Evolutionary conservation across 2,329 filamentous ascomycete species (phyloP).

Genomic region (Fusarium buharicum): DNA sequence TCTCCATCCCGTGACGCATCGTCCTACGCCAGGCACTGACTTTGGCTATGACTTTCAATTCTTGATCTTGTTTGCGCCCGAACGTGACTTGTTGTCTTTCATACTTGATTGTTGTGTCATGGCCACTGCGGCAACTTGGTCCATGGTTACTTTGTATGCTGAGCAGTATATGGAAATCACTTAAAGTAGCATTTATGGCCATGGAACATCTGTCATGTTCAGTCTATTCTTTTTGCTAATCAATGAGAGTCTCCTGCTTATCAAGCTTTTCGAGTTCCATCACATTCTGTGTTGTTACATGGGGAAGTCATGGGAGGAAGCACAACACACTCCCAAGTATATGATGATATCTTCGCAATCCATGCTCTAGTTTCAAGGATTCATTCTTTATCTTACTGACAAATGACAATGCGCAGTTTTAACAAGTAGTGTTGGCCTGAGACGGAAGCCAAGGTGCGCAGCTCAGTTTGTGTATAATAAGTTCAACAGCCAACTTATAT

Average conservation of each 20-base stretch:
- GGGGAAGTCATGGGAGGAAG: too few species aligned
- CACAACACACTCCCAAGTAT: too few species aligned
- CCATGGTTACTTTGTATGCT: background rate
- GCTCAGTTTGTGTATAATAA: background rate
- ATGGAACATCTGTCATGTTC: too few species aligned
- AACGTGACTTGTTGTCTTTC: background rate
- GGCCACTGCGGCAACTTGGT: background rate
- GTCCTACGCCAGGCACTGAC: constrained; percentile 8
- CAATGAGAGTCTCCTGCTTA: too few species aligned
- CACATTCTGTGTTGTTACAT: too few species aligned
- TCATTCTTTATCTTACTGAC: background rate
- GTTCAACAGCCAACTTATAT: background rate
- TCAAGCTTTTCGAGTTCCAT: too few species aligned
- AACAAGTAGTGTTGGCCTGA: too few species aligned
- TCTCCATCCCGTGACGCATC: constrained; percentile 27
- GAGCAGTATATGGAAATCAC: background rate
- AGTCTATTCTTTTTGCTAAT: too few species aligned
- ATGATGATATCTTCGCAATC: too few species aligned
- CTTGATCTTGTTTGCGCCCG: background rate
- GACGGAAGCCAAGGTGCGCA: too few species aligned
- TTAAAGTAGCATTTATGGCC: background rate
- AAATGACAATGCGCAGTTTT: too few species aligned
- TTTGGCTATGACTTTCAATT: background rate
- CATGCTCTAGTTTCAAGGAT: background rate
- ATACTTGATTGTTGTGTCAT: background rate